Base-by-base conservation (phyloP, 2,329 filamentous ascomycete species). In the Claviceps pusilla region DNA sequence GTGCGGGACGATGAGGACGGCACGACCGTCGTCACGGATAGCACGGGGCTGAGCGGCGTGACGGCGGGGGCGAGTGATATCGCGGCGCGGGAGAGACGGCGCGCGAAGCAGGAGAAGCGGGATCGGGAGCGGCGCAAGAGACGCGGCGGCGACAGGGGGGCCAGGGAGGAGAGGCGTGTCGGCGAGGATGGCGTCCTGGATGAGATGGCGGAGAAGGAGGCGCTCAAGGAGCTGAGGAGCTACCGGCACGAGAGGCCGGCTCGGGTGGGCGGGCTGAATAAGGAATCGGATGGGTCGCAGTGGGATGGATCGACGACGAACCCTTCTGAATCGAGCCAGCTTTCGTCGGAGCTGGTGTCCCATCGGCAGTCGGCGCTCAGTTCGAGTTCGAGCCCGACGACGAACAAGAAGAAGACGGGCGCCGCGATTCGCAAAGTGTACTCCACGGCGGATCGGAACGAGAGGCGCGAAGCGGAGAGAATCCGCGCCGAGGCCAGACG, bases 221-320 rank as follows among this genome's bases (percentile, higher is more conserved):
- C 79, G 29, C 74, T 83, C 61, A 73, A 80, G 49, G 84, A 93
- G 57, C 79, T 97, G 54, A 81, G 85, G 56, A 81, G 81, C 39
- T 97, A 97, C 73, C 86, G 90, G 29, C 78, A 89, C 64, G 91
- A 97, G 71, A 87, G 84, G 67, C 75, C 89, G 2, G 91, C 91
- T 0, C 79, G 86, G 52, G 89, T 97, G 2, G 91, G 91, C 41
- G 91, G 91, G 24, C 73, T 97, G 67, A 97, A 97, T 71, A 83
- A 84, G 62, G 76, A 86, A 60, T 77, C 83, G 47, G 91, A 96
- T 61, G 86, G 84, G 57, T 86, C 82, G 56, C 74, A 80, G 59
- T 95, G 88, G 77, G 87, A 94, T 65, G 87, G 87, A 48, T 79
- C 75, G 12, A 80, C 77, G 19, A 82, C 77, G 19, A 82, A 79